Percentiles rank a stretch among this genome's conserved stretches.
Conservation (phyloP, 2,329 filamentous ascomycete species). For the Annulohypoxylon truncatum region DNA sequence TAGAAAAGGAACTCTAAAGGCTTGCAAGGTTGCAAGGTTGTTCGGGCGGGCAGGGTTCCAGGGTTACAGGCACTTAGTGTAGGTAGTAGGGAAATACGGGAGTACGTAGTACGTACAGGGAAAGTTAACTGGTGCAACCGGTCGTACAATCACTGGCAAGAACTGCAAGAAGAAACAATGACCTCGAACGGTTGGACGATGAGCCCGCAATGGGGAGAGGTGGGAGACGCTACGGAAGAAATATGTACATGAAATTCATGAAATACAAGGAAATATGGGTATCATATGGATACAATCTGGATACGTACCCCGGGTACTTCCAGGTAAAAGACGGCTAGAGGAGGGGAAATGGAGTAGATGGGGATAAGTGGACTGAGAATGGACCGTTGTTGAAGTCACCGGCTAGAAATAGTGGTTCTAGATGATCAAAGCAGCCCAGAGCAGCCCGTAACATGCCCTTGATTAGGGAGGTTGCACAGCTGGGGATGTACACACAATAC, state of each 20-base stretch:
- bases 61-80: no score
- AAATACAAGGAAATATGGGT: slow-evolving; percentile 1
- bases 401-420: slow-evolving; percentile 16
- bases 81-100: neutral
- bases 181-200: slow-evolving; percentile 6
- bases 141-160: neutral
- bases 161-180: neutral
- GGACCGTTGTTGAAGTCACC: slow-evolving; percentile 27
- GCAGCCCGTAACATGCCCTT: slow-evolving; percentile 1
- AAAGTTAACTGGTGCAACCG: neutral
- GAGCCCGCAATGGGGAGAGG: slow-evolving; percentile 3
- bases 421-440: neutral
- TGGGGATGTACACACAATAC: neutral
- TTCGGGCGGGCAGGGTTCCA: slow-evolving; percentile 14
- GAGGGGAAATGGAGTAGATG: slow-evolving; percentile 28
- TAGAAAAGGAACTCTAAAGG: slow-evolving; percentile 11
- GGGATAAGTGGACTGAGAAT: slow-evolving; percentile 29
- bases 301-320: slow-evolving; percentile 10
- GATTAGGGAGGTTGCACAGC: slow-evolving; percentile 30
- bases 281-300: slow-evolving; percentile 26
- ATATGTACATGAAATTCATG: no score
- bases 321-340: slow-evolving; percentile 27
- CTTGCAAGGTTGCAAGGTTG: slow-evolving; percentile 12
- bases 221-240: slow-evolving; percentile 22
- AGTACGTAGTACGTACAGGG: neutral